Percentiles rank a stretch among this genome's conserved stretches.
phyloP scores from a whole-genome alignment of 1,139 yeast species.

The Lodderomyces parapsilosis region DNA sequence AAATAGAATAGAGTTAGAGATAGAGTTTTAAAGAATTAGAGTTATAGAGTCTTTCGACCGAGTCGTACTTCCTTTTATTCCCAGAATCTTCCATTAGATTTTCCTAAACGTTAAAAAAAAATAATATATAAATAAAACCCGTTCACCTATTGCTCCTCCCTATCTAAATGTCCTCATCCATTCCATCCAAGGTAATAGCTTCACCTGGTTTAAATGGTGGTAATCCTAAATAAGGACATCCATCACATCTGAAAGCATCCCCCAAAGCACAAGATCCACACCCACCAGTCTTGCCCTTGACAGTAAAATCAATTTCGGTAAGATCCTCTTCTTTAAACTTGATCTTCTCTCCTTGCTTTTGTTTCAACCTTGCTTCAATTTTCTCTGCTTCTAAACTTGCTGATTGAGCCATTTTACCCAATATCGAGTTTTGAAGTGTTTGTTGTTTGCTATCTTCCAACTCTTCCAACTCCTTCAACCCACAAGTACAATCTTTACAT shows the following conservation, averaged over 20 bases:
- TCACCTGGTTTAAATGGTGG: conserved; percentile 99
- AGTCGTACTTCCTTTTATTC: neutral
- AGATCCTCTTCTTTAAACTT: conserved; percentile 65
- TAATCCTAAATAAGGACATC: conserved; percentile 93
- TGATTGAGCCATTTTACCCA: conserved; percentile 50
- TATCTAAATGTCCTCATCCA: conserved; percentile 46
- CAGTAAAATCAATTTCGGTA: conserved; percentile 90
- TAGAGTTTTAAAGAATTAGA: neutral
- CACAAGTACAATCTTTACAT: conserved; percentile 98
- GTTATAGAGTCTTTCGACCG: neutral
- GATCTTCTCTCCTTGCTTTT: conserved; percentile 26
- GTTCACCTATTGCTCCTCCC: neutral
- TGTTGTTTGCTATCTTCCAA: conserved; percentile 50
- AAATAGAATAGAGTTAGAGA: neutral
- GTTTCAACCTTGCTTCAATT: conserved; percentile 49
- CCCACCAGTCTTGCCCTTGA: conserved; percentile 92
- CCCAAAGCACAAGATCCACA: conserved; percentile 97
- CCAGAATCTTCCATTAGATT: no score
- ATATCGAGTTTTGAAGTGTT: conserved; percentile 41
- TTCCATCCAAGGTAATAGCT: conserved; percentile 51
- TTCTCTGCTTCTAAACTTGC: conserved; percentile 54
- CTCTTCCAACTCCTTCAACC: conserved; percentile 80
- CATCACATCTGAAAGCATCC: conserved; percentile 97
- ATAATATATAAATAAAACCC: neutral
- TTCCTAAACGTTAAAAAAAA: neutral